These are phyloP conservation scores for Plasmodium cynomolgi DNA, from an alignment of 169 alveolate species.

Conservation along the genomic window DNA sequence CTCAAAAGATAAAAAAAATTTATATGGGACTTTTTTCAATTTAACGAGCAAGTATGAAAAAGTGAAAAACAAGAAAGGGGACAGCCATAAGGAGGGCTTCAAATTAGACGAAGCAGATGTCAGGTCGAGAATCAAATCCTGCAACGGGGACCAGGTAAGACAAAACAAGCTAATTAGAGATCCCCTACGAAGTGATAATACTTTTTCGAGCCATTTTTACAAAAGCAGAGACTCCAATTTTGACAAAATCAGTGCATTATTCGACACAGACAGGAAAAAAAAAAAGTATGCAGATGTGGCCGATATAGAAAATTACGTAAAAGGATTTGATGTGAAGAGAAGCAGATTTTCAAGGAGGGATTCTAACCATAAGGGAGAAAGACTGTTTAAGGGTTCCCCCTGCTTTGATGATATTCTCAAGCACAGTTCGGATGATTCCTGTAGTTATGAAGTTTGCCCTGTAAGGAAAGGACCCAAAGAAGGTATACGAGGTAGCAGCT, in stretches of 20 bases:
- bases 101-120: neutral
- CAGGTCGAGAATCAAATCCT: neutral
- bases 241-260: neutral
- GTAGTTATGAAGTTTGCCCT: neutral
- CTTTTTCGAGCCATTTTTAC: neutral
- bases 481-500: neutral
- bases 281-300: neutral
- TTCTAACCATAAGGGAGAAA: neutral
- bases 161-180: neutral
- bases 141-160: neutral
- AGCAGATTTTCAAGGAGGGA: neutral
- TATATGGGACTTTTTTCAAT: slow-evolving; percentile 21
- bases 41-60: slow-evolving; percentile 28
- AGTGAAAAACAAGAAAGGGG: neutral
- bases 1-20: neutral
- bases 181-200: neutral
- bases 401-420: slow-evolving; percentile 20
- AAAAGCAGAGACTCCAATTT: neutral
- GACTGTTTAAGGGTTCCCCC: neutral
- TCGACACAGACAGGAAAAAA: neutral
- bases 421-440: slow-evolving; percentile 21
- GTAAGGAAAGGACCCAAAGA: neutral
- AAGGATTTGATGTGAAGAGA: neutral
- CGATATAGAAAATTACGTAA: slow-evolving; percentile 27
- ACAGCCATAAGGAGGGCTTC: neutral